These are phyloP conservation scores for Neurospora crassa DNA, from an alignment of 2,329 filamentous ascomycete species.

Conservation along the genomic window DNA sequence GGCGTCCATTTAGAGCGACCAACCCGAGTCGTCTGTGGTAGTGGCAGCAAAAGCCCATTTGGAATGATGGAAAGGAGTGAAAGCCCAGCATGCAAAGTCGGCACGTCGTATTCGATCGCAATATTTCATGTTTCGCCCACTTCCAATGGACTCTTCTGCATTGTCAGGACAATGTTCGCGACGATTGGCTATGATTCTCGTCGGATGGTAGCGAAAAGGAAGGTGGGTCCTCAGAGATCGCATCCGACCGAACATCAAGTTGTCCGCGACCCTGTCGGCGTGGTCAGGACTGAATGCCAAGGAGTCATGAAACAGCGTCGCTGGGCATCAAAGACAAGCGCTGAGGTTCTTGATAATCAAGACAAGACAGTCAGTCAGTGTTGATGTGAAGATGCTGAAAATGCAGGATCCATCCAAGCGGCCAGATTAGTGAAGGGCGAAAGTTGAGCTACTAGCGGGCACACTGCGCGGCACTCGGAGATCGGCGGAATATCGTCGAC, in stretches of 20 bases:
- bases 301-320: too few relatives aligned
- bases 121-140: too few relatives aligned
- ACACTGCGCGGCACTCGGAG: neutral
- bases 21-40: too few relatives aligned
- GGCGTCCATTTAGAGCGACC: neutral
- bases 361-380: too few relatives aligned
- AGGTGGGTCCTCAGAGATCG: neutral
- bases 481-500: neutral
- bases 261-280: neutral
- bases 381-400: neutral
- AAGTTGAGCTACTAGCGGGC: neutral
- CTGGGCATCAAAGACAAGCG: neutral
- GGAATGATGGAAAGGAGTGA: neutral
- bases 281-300: neutral
- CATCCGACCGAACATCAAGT: neutral
- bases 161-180: neutral
- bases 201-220: neutral
- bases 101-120: neutral
- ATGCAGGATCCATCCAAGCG: neutral
- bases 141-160: neutral
- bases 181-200: neutral
- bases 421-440: neutral
- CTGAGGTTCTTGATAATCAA: neutral
- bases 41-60: too few relatives aligned
- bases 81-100: neutral